These are phyloP conservation scores for Entonaema liquescens DNA, from an alignment of 495 filamentous ascomycete species.

Conservation along the genomic window DNA sequence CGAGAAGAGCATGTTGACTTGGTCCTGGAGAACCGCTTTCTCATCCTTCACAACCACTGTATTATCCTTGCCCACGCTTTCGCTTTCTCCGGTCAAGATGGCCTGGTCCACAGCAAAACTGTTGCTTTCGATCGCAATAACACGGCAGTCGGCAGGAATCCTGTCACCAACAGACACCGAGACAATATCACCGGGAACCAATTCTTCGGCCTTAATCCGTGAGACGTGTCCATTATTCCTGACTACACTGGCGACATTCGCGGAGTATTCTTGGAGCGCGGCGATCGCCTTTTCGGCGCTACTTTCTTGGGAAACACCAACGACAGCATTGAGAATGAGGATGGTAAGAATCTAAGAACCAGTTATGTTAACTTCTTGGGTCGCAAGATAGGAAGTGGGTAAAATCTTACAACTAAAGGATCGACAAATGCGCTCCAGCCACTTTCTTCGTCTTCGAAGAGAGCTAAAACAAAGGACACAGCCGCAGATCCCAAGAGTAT, in stretches of 20 bases:
- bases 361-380: slow-evolving; percentile 23
- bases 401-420: slow-evolving; percentile 80
- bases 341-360: slow-evolving; percentile 87
- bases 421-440: slow-evolving; percentile 99
- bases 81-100: slow-evolving; percentile 97
- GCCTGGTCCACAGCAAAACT: slow-evolving; percentile 96
- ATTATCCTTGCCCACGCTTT: slow-evolving; percentile 91
- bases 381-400: slow-evolving; percentile 5
- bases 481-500: slow-evolving; percentile 93
- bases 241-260: slow-evolving; percentile 94
- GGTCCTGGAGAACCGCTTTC: slow-evolving; percentile 95
- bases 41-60: slow-evolving; percentile 70
- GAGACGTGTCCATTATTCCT: slow-evolving; percentile 77
- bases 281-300: slow-evolving; percentile 99
- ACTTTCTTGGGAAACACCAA: slow-evolving; percentile 98
- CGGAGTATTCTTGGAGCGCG: slow-evolving; percentile 98
- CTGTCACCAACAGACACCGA: slow-evolving; percentile 90
- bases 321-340: slow-evolving; percentile 93
- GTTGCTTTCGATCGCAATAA: slow-evolving; percentile 94
- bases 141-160: slow-evolving; percentile 94
- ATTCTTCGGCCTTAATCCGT: slow-evolving; percentile 88
- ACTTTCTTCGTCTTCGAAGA: slow-evolving; percentile 85
- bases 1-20: slow-evolving; percentile 97
- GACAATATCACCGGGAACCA: slow-evolving; percentile 95
- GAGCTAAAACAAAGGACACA: slow-evolving; percentile 92